Conservation (phyloP, 2,329 filamentous ascomycete species). For the Phaeomoniella chlamydospora region DNA sequence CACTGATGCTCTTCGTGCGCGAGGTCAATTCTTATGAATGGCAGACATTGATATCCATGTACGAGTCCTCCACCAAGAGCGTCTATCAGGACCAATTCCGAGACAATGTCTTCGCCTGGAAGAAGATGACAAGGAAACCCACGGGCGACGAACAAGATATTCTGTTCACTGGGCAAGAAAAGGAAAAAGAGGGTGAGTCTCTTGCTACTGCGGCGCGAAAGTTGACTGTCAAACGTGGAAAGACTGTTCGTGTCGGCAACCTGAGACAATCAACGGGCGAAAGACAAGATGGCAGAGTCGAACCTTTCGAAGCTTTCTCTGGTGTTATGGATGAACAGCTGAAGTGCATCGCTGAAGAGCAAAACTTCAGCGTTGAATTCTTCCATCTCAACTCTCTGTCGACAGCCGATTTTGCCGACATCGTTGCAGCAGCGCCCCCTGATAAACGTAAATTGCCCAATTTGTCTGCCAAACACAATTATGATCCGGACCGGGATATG, state of each 20-base stretch:
- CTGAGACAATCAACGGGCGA: constrained; percentile 32
- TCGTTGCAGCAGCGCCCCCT: constrained; percentile 51
- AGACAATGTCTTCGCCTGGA: constrained; percentile 65
- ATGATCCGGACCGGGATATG: constrained; percentile 77
- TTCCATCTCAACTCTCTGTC: constrained; percentile 87
- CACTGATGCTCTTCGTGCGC: constrained; percentile 73
- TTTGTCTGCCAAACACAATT: constrained; percentile 57
- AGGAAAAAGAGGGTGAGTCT: constrained; percentile 59
- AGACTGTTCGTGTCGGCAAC: constrained; percentile 44
- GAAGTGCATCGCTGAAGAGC: constrained; percentile 76
- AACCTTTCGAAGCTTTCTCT: constrained; percentile 69
- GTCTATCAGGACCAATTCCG: constrained; percentile 74
- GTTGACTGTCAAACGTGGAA: constrained; percentile 83
- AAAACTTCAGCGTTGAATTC: constrained; percentile 94
- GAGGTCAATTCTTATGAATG: constrained; percentile 74
- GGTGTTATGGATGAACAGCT: constrained; percentile 69
- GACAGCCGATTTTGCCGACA: constrained; percentile 68
- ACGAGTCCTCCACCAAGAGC: constrained; percentile 60
- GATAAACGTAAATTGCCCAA: constrained; percentile 58
- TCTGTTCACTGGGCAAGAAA: constrained; percentile 82
- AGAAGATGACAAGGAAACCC: constrained; percentile 59
- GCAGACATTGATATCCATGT: constrained; percentile 64
- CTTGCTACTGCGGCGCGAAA: constrained; percentile 65
- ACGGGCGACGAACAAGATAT: constrained; percentile 67
- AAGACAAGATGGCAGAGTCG: constrained; percentile 47